phyloP scores from a whole-genome alignment of 306 rosid species.

The Chamaecrista fasciculata region DNA sequence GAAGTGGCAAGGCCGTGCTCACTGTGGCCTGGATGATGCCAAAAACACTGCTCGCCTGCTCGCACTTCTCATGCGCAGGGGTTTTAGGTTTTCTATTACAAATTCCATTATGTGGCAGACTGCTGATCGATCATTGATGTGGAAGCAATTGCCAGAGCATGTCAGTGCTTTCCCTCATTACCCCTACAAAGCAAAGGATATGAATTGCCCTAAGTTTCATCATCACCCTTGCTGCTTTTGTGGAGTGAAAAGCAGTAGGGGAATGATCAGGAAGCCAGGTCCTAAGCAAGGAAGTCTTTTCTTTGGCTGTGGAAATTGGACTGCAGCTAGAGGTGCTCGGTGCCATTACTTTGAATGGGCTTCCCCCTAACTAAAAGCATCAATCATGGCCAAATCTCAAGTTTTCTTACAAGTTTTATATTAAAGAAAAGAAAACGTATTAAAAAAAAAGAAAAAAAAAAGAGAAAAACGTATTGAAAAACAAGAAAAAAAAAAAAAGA shows the following conservation, averaged over 20 bases:
- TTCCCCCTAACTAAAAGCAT: constrained; percentile 47
- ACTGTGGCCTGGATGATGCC: constrained; percentile 93
- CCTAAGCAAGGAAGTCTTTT: constrained; percentile 78
- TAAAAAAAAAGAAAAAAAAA: constrained; percentile 13
- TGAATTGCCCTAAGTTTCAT: constrained; percentile 41
- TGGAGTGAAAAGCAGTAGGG: constrained; percentile 78
- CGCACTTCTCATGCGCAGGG: constrained; percentile 68
- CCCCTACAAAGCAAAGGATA: constrained; percentile 57
- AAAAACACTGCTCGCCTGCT: constrained; percentile 85
- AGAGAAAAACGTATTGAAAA: neutral
- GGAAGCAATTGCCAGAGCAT: constrained; percentile 63
- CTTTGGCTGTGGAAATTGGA: constrained; percentile 95
- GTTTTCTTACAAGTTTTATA: constrained; percentile 43
- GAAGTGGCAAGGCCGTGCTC: constrained; percentile 92
- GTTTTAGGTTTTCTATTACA: constrained; percentile 76
- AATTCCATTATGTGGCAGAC: constrained; percentile 66
- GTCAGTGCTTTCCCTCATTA: constrained; percentile 37
- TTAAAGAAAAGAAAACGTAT: constrained; percentile 23
- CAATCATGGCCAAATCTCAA: constrained; percentile 31
- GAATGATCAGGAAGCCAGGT: constrained; percentile 73
- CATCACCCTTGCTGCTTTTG: constrained; percentile 68
- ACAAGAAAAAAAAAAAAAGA: neutral
- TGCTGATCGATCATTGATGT: constrained; percentile 47
- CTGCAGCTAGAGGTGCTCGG: constrained; percentile 67
- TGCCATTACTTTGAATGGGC: constrained; percentile 95